Evolutionary conservation across 805 yeast genomes (phyloP), one percentile per base, ranked within the genome.

Genomic region (Candida caryicola): DNA sequence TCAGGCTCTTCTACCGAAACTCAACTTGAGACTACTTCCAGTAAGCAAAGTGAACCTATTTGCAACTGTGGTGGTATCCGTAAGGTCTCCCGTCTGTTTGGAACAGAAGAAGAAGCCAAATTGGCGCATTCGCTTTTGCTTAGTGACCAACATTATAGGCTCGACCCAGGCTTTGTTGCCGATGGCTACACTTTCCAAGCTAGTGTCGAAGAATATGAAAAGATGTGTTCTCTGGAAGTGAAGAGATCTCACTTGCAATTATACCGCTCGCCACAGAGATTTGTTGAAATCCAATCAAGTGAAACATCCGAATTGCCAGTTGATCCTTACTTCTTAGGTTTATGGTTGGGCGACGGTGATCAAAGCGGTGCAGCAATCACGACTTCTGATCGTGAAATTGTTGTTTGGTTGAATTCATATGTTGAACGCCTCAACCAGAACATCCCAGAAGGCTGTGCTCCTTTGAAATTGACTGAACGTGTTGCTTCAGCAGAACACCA

Each of bases 301-400:
- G n/a, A n/a, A n/a, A n/a, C 38, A 13, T 27, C 9, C 19, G 17
- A 17, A 5, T 23, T 37, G 10, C 40, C 40, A 23, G 34, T 37
- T 28, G 40, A 37, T 27, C 40, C 40, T 12, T 37, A 37, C 33
- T 37, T 37, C 40, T 31, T 37, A 32, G 40, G 40, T 37, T 37
- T 32, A 13, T 37, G 40, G 40, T 18, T 37, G 4, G 40, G 40
- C 15, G 31, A 32, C 31, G 40, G 40, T 32, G 14, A 13, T 13
- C 13, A 18, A 4, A 26, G 21, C 15, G 14, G 26, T 17, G 40
- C 40, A n/a, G 13, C 29, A 3, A 25, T 37, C 27, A 17, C 15
- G 16, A 32, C 40, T 32, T 23, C 37, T 21, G 40, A 37, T 25
- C 31, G 31, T 25, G 40, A 37, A 26, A 19, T 37, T 23, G 21